Percentiles rank a stretch among this genome's conserved stretches.
Evolutionary conservation across 139 green algal genomes (phyloP).

Genomic region (Chlorella sp.): DNA sequence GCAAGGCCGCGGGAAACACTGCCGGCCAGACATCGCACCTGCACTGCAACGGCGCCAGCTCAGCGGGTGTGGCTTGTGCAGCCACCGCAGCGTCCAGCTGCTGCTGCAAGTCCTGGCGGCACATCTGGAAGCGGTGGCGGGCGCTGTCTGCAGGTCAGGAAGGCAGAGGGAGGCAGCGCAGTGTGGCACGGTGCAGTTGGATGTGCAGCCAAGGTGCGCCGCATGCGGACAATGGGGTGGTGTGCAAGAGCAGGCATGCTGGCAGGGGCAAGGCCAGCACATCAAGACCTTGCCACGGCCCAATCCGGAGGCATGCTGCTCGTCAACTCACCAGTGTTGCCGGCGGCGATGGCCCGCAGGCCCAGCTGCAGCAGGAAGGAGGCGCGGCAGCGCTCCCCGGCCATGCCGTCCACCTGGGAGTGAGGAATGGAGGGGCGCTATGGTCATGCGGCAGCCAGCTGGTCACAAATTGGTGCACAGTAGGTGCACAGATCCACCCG

Average conservation of each 20-base stretch:
- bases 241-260: neutral
- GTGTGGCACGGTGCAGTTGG: neutral
- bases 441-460: too few species aligned
- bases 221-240: neutral
- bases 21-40: neutral
- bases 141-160: neutral
- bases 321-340: slow-evolving; percentile 43
- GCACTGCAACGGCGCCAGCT: slow-evolving; percentile 1
- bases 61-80: neutral
- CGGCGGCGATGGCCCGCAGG: slow-evolving; percentile 29
- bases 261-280: neutral
- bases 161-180: neutral
- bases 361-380: slow-evolving; percentile 46
- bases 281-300: too few species aligned
- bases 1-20: neutral
- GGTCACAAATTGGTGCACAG: too few species aligned
- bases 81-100: neutral
- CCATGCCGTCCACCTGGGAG: slow-evolving; percentile 14
- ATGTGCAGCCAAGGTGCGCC: neutral
- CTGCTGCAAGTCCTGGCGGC: slow-evolving; percentile 4
- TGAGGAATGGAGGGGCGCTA: neutral
- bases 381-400: slow-evolving; percentile 11
- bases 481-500: too few species aligned
- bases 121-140: slow-evolving; percentile 21
- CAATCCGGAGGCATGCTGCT: too few species aligned